phyloP scores from a whole-genome alignment of 1,139 yeast genomes.

The Geotrichum reessii region DNA sequence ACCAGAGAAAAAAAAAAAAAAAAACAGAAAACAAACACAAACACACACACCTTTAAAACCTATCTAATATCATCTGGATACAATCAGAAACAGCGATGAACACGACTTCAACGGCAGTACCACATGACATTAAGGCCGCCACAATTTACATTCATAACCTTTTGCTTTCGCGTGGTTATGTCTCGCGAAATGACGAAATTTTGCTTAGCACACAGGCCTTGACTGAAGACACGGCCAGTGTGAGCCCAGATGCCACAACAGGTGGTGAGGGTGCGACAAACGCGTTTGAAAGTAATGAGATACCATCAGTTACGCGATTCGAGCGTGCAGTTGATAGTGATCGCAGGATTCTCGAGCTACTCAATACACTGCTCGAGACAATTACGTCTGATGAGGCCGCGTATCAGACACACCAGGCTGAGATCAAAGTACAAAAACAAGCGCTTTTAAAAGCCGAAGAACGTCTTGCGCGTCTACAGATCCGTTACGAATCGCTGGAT shows the following conservation, averaged over 20 bases:
- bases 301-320: not conserved
- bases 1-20: not conserved
- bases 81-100: not conserved
- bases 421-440: slow-evolving; percentile 19
- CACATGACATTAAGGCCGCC: slow-evolving; percentile 27
- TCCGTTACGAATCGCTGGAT: slow-evolving; percentile 20
- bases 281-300: not conserved
- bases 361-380: slow-evolving; percentile 29
- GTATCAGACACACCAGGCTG: not conserved
- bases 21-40: not conserved
- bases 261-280: slow-evolving; percentile 1
- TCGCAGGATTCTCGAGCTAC: slow-evolving; percentile 28
- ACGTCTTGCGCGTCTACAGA: slow-evolving; percentile 17
- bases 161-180: slow-evolving; percentile 28
- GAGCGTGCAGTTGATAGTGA: slow-evolving; percentile 20
- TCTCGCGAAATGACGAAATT: slow-evolving; percentile 10
- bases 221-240: not conserved
- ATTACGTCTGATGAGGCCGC: slow-evolving; percentile 24
- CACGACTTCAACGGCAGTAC: slow-evolving; percentile 8
- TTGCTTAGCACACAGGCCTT: not conserved
- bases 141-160: slow-evolving; percentile 28
- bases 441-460: slow-evolving; percentile 10
- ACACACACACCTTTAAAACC: not conserved
- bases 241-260: not conserved
- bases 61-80: not conserved